Evolutionary conservation across 352 stramenopile species (phyloP).

Genomic region (Globisporangium takayamanum): DNA sequence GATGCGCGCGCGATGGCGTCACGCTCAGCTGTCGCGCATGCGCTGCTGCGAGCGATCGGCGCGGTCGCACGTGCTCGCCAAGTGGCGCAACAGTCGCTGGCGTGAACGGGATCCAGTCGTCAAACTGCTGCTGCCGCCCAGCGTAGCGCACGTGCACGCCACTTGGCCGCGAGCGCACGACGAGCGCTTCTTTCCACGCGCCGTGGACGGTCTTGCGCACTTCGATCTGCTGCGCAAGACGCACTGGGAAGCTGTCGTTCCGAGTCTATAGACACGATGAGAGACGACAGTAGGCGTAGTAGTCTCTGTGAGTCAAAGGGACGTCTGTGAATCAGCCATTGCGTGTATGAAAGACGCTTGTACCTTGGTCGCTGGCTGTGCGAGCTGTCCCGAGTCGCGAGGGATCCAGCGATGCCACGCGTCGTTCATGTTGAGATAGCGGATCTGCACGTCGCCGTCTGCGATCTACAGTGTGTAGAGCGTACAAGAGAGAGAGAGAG

Average conservation of each 20-base stretch:
- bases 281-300: not conserved
- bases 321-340: not conserved
- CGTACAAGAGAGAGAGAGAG: not conserved
- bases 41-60: constrained; percentile 17
- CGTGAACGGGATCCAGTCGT: constrained; percentile 67
- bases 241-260: constrained; percentile 54
- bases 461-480: constrained; percentile 24
- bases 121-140: constrained; percentile 55
- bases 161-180: constrained; percentile 33
- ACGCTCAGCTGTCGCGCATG: constrained; percentile 44
- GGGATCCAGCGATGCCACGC: constrained; percentile 64
- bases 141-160: constrained; percentile 64
- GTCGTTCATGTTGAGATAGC: constrained; percentile 82
- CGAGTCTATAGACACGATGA: constrained; percentile 20
- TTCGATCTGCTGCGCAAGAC: constrained; percentile 63
- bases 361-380: constrained; percentile 52
- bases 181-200: constrained; percentile 62
- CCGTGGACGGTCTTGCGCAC: constrained; percentile 35
- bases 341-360: not conserved
- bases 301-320: not conserved
- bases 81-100: constrained; percentile 44
- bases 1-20: constrained; percentile 23
- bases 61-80: constrained; percentile 45
- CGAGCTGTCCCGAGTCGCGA: constrained; percentile 54
- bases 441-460: constrained; percentile 56